Evolutionary conservation across 202 grass and related monocot species (phyloP), one percentile per base, ranked within the genome.

Genomic region (Eragrostis tef): DNA sequence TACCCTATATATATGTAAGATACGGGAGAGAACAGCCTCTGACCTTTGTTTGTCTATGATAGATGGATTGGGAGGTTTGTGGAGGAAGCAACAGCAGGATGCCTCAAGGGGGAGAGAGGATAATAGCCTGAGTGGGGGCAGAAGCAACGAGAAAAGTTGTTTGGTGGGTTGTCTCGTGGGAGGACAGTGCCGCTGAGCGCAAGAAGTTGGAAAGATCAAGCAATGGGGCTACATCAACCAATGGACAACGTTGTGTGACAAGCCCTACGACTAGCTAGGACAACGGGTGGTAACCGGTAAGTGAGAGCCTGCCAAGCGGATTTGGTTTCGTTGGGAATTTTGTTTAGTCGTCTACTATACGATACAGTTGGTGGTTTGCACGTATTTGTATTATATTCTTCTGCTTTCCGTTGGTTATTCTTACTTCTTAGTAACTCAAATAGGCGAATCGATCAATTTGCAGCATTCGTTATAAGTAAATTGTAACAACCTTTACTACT

Each of bases 1-100:
- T 84, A 27, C 78, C 59, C 78, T 64, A 61, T 91, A 85, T 90
- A 87, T 91, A 78, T 84, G 79, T 22, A 85, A 54, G 85, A 88
- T 78, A 70, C 73, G 76, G 67, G 79, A 64, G 73, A 63, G 65
- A 75, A 21, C 15, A 70, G 64, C 69, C 14, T 80, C 70, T 76
- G 66, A 50, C 80, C 63, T 77, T 87, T 64, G 50, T 51, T 22
- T 87, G 42, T 47, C 46, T 36, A 8, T 41, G 58, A 9, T 80
- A 46, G 66, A 36, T 70, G 51, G 57, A 77, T 81, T 68, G 50
- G 80, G 71, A 81, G 56, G 64, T 76, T 84, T 88, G 87, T 81
- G 70, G 73, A 75, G 56, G 70, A 88, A 88, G 81, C 81, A 74
- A 67, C 25, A 73, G 36, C 29, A 39, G 69, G 69, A 80, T 67